A percentile compares a stretch with the other conserved stretches of the same genome.
Conservation (phyloP, 192 early-diverging fungal genomes). For the Chytriomyces hyalinus region DNA sequence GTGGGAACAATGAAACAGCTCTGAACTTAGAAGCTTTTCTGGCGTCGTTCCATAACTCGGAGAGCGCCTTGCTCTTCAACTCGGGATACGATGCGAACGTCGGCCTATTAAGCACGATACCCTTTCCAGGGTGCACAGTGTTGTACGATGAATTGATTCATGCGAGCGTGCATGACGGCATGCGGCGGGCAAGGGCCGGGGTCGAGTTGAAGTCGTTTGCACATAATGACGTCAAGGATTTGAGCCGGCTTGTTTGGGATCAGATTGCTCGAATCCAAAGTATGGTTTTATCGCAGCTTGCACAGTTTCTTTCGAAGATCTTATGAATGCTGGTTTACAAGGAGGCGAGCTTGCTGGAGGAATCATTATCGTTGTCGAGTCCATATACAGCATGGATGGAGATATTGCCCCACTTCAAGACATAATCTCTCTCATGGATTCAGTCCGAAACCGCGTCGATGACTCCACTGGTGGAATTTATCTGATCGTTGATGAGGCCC, state of each 20-base stretch:
- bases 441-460: constrained; percentile 24
- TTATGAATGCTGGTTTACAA: too few relatives aligned
- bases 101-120: constrained; percentile 67
- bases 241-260: constrained; percentile 39
- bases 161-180: constrained; percentile 84
- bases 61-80: constrained; percentile 76
- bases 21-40: constrained; percentile 68
- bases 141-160: constrained; percentile 78
- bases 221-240: constrained; percentile 70
- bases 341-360: constrained; percentile 3
- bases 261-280: constrained; percentile 22
- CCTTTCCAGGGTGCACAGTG: constrained; percentile 69
- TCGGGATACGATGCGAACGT: constrained; percentile 89
- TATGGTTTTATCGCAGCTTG: too few relatives aligned
- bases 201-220: constrained; percentile 50
- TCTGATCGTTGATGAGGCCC: constrained; percentile 84
- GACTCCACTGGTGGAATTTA: constrained; percentile 54
- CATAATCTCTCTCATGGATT: constrained; percentile 58
- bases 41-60: constrained; percentile 65
- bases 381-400: constrained; percentile 87
- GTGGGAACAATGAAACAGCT: constrained; percentile 71
- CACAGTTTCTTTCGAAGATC: too few relatives aligned
- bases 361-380: constrained; percentile 76
- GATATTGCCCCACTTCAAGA: constrained; percentile 71
- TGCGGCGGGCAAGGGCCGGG: constrained; percentile 55